Conservation (phyloP, 2,329 filamentous ascomycete genomes). For the Aspergillus neoniger region DNA sequence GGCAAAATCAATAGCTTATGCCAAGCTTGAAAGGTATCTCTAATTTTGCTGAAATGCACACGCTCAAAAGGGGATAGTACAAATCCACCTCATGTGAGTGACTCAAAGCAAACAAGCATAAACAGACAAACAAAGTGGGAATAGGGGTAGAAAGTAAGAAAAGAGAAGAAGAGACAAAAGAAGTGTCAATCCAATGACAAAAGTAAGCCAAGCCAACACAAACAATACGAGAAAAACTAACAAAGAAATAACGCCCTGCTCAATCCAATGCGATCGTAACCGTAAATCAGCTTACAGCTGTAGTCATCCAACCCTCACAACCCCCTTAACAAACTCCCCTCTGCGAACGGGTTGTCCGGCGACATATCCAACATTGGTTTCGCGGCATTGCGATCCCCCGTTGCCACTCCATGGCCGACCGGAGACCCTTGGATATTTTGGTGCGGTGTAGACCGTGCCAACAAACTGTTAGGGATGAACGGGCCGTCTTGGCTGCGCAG, state of each 20-base stretch:
- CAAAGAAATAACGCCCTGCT: not conserved
- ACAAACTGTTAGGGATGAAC: conserved; percentile 42
- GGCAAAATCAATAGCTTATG: too few relatives aligned
- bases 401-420: conserved; percentile 43
- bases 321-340: conserved; percentile 48
- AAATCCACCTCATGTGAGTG: too few relatives aligned
- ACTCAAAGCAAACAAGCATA: too few relatives aligned
- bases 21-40: too few relatives aligned
- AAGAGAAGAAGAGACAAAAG: not conserved
- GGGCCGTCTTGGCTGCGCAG: conserved; percentile 21
- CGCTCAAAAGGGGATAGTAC: too few relatives aligned
- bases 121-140: too few relatives aligned
- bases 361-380: conserved; percentile 48
- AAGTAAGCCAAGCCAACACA: not conserved
- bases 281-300: not conserved
- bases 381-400: conserved; percentile 40
- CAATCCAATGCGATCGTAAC: not conserved
- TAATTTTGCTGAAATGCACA: too few relatives aligned
- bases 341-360: conserved; percentile 44
- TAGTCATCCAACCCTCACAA: conserved; percentile 14
- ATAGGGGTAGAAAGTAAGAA: too few relatives aligned
- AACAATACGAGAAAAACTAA: not conserved
- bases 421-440: conserved; percentile 18
- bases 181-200: not conserved
- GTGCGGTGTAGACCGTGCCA: conserved; percentile 31